These are phyloP conservation scores for Neonectria punicea DNA, from an alignment of 2,329 filamentous ascomycete species.

Conservation along the genomic window DNA sequence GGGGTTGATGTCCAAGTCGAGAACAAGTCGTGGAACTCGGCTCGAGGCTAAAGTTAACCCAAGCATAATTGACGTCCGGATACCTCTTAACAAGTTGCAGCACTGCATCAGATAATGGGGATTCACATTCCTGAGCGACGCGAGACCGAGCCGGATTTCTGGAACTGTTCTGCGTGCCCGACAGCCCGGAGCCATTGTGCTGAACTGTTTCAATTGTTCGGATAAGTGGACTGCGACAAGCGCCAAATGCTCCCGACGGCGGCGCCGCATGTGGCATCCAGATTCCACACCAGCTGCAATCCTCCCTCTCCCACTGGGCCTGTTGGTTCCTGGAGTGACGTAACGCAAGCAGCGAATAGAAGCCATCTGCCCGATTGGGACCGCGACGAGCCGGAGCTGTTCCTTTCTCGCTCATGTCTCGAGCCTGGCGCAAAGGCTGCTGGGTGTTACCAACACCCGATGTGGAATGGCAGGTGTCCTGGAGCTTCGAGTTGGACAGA, in stretches of 20 bases:
- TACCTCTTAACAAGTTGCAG: background rate
- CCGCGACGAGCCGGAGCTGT: background rate
- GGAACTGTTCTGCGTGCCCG: background rate
- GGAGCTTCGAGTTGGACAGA: background rate
- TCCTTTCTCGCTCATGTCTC: background rate
- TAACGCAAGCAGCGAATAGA: background rate
- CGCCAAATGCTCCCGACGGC: background rate
- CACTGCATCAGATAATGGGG: background rate
- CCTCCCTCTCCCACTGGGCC: background rate
- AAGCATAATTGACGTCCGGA: background rate
- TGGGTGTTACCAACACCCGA: background rate
- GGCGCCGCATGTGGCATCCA: conserved; percentile 7
- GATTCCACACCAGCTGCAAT: background rate
- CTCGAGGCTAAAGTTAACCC: background rate
- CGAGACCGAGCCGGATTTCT: background rate
- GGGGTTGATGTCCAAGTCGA: background rate
- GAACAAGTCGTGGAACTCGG: background rate
- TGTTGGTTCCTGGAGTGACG: background rate
- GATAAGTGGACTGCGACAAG: conserved; percentile 13
- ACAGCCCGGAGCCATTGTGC: background rate
- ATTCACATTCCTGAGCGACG: background rate
- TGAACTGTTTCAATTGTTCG: conserved; percentile 12
- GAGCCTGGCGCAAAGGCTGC: conserved; percentile 13
- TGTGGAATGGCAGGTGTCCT: background rate
- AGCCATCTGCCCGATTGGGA: background rate